A percentile compares a stretch with the other conserved stretches of the same genome.
These are phyloP conservation scores for Mangifera indica DNA, from an alignment of 345 rosid genomes.

Conservation along the genomic window DNA sequence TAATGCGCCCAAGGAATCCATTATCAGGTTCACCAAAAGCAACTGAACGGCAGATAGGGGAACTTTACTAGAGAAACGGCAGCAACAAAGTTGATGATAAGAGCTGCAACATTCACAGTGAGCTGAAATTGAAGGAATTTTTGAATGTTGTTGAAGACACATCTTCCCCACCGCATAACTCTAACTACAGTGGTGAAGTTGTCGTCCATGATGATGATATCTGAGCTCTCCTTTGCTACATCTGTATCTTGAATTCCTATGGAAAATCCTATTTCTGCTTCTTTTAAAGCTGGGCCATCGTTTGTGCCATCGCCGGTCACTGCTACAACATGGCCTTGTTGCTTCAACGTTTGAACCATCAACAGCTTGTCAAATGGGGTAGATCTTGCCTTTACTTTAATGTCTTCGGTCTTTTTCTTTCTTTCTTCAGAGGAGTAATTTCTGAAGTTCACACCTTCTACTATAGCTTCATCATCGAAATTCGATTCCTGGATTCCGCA, in stretches of 20 bases:
- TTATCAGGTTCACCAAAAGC: constrained; percentile 45
- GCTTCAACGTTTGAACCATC: background rate
- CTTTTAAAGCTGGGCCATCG: constrained; percentile 60
- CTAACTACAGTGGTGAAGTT: constrained; percentile 44
- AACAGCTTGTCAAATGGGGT: constrained; percentile 12
- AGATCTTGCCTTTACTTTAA: constrained; percentile 20
- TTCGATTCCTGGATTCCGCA: constrained; percentile 1
- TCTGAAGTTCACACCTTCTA: constrained; percentile 4
- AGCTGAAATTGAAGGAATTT: constrained; percentile 53
- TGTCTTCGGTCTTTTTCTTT: background rate
- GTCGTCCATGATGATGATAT: constrained; percentile 40
- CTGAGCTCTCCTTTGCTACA: constrained; percentile 42
- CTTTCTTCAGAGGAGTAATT: background rate
- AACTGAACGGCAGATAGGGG: constrained; percentile 45
- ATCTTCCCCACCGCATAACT: constrained; percentile 43
- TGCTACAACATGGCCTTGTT: constrained; percentile 42
- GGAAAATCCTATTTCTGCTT: constrained; percentile 61
- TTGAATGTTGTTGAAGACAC: constrained; percentile 46
- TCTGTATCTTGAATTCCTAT: constrained; percentile 62
- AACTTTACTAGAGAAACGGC: constrained; percentile 34
- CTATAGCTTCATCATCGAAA: background rate
- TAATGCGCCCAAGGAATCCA: constrained; percentile 40
- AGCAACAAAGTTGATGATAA: constrained; percentile 39
- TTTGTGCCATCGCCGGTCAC: constrained; percentile 64
- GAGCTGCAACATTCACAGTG: constrained; percentile 46